Percentiles rank a stretch among this genome's conserved stretches.
Conservation (phyloP, 257 asterid species). For the Vinca minor region DNA sequence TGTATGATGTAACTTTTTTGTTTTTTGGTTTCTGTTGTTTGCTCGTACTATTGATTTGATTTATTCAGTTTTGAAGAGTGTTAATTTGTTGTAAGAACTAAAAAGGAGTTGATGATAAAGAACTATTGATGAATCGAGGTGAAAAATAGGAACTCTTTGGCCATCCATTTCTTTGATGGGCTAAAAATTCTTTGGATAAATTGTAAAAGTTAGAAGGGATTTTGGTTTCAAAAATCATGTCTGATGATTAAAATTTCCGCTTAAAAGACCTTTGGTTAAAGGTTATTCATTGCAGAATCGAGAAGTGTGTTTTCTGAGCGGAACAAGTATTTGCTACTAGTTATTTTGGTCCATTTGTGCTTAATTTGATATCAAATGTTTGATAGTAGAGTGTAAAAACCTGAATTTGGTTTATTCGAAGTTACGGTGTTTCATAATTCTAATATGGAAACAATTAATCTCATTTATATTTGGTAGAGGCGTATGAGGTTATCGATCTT, state of each 20-base stretch:
- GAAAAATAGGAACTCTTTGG: not conserved
- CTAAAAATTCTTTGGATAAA: not conserved
- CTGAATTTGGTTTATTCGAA: too few species aligned
- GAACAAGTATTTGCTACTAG: not conserved
- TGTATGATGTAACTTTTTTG: not conserved
- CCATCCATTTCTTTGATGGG: not conserved
- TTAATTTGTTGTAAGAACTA: too few species aligned
- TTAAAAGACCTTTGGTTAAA: not conserved
- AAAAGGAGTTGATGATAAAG: too few species aligned
- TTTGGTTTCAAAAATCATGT: not conserved
- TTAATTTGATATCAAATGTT: too few species aligned
- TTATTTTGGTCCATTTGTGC: not conserved
- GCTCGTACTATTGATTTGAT: not conserved
- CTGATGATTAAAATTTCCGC: too few species aligned
- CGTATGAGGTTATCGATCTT: too few species aligned
- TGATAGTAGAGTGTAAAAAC: too few species aligned
- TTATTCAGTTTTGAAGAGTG: not conserved
- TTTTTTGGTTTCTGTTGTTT: not conserved
- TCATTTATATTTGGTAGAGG: too few species aligned
- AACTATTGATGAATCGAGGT: not conserved
- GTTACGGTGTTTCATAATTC: too few species aligned
- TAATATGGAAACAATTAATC: too few species aligned
- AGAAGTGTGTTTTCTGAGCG: not conserved
- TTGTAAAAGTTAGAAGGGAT: not conserved
- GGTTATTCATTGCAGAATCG: not conserved